Evolutionary conservation across 1,139 yeast species (phyloP).

Genomic region (Candida sojae): DNA sequence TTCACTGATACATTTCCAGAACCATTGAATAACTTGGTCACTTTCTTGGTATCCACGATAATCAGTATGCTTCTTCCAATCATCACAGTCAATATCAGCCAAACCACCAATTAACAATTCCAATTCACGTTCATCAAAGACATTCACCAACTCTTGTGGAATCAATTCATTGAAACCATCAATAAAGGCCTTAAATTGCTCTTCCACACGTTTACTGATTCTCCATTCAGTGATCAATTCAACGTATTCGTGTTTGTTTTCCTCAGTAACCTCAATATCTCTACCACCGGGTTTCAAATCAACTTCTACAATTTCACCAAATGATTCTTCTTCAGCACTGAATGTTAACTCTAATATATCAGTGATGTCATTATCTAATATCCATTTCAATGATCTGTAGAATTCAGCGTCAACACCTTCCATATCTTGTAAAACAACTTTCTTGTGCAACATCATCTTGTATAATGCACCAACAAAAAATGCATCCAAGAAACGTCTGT

Average conservation of each 20-base stretch:
- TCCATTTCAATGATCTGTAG: conserved; percentile 93
- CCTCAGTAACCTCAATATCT: conserved; percentile 74
- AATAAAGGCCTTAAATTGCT: conserved; percentile 93
- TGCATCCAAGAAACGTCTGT: conserved; percentile 94
- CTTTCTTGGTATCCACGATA: conserved; percentile 96
- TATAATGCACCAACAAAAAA: conserved; percentile 97
- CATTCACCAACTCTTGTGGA: conserved; percentile 94
- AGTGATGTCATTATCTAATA: conserved; percentile 89
- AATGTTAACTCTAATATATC: conserved; percentile 81
- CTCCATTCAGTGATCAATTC: conserved; percentile 96
- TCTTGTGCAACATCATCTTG: conserved; percentile 95
- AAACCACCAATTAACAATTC: conserved; percentile 97
- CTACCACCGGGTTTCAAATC: conserved; percentile 90
- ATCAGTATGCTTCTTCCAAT: conserved; percentile 98
- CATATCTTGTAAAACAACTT: conserved; percentile 94
- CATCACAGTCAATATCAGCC: conserved; percentile 96
- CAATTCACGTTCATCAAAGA: conserved; percentile 95
- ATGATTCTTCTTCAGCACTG: conserved; percentile 93
- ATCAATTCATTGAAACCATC: conserved; percentile 97
- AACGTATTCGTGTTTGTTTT: conserved; percentile 89
- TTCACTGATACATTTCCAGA: conserved; percentile 90
- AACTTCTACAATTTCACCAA: conserved; percentile 88
- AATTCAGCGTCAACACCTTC: conserved; percentile 98
- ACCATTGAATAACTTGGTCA: conserved; percentile 97
- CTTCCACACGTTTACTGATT: conserved; percentile 88